A percentile compares a stretch with the other conserved stretches of the same genome.
phyloP scores from a whole-genome alignment of 2,329 filamentous ascomycete genomes.

The Neofusicoccum cordaticola region DNA sequence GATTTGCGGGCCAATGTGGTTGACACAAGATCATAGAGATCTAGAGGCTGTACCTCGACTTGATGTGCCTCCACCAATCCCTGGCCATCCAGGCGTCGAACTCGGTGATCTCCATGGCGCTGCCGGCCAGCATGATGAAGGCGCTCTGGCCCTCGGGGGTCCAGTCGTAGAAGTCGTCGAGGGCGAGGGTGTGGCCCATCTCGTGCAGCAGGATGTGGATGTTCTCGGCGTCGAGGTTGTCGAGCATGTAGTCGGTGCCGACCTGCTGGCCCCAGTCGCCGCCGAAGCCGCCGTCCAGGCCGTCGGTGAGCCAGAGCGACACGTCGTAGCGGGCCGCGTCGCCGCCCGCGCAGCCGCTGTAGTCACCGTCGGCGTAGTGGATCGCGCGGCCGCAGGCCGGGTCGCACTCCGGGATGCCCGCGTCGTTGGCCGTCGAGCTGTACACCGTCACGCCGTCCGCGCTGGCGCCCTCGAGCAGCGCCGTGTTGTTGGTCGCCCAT shows the following conservation, averaged over 20 bases:
- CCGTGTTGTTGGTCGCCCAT: conserved; percentile 43
- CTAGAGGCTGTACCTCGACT: conserved; percentile 24
- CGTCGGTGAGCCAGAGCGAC: conserved; percentile 46
- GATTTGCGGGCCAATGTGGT: too few species aligned
- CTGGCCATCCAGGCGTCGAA: conserved; percentile 52
- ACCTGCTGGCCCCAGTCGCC: conserved; percentile 50
- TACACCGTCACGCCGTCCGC: conserved; percentile 39
- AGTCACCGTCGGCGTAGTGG: conserved; percentile 42
- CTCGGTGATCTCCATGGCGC: conserved; percentile 43
- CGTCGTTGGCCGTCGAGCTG: conserved; percentile 36
- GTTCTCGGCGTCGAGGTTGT: conserved; percentile 36
- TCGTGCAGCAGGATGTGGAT: conserved; percentile 50
- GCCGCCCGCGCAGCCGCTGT: conserved; percentile 40
- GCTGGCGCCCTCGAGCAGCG: conserved; percentile 37
- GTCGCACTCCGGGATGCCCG: conserved; percentile 44
- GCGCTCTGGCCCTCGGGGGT: conserved; percentile 40
- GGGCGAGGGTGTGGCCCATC: conserved; percentile 14
- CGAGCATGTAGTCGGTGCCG: conserved; percentile 45
- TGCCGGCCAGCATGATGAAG: conserved; percentile 49
- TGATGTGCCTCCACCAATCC: conserved; percentile 46
- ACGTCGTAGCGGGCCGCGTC: conserved; percentile 39
- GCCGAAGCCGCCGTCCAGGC: conserved; percentile 44
- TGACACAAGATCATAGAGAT: too few species aligned
- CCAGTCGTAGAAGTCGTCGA: conserved; percentile 44
- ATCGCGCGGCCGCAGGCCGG: conserved; percentile 45